These are phyloP conservation scores for Ogataea methylovora DNA, from an alignment of 805 yeast species.

Conservation along the genomic window DNA sequence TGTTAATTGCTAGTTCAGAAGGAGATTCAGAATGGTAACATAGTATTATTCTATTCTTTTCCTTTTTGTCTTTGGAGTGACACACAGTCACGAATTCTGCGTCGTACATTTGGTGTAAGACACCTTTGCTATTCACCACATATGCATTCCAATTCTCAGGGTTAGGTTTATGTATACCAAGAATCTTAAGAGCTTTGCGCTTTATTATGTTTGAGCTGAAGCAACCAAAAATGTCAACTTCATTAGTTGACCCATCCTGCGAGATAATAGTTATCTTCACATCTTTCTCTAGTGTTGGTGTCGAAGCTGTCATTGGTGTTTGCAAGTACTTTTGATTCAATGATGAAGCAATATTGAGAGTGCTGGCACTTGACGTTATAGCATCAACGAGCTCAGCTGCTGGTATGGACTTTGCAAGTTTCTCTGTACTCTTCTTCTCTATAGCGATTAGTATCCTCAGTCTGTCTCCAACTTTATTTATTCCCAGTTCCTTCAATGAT, in stretches of 20 bases:
- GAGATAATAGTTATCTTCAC: conserved; percentile 54
- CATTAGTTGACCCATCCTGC: conserved; percentile 64
- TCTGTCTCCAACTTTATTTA: conserved; percentile 78
- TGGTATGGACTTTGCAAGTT: conserved; percentile 13
- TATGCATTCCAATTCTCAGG: conserved; percentile 52
- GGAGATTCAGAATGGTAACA: conserved; percentile 63
- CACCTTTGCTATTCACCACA: conserved; percentile 37
- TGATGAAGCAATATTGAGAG: conserved; percentile 1
- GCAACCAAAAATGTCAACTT: conserved; percentile 69
- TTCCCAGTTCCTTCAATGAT: conserved; percentile 65
- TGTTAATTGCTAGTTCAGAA: conserved; percentile 47
- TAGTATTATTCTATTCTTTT: conserved; percentile 62
- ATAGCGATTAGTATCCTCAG: conserved; percentile 58
- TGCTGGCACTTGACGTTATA: conserved; percentile 5
- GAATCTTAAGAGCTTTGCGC: conserved; percentile 52
- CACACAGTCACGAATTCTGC: conserved; percentile 79
- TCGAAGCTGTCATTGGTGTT: background rate
- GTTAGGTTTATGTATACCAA: conserved; percentile 38
- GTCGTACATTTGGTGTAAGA: conserved; percentile 50
- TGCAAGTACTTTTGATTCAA: no score
- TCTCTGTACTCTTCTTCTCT: conserved; percentile 33
- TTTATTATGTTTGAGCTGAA: conserved; percentile 76
- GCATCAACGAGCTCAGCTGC: conserved; percentile 12
- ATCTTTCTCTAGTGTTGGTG: background rate
- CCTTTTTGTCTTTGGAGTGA: conserved; percentile 64